phyloP scores from a whole-genome alignment of 176 grass and related monocot species.

The Elymus sibiricus region DNA sequence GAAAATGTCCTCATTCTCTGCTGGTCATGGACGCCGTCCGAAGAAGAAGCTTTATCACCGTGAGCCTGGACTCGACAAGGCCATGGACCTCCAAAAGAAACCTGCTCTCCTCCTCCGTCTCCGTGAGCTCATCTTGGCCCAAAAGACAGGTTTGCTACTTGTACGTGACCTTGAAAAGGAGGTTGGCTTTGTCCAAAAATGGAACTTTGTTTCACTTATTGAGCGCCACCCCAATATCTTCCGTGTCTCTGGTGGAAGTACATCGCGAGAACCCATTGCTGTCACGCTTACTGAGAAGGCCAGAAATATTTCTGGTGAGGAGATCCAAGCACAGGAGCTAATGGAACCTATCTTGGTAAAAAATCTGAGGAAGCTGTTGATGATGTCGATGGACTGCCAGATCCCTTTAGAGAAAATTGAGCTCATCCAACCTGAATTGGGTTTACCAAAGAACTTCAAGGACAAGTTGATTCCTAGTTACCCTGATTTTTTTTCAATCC shows the following conservation, averaged over 20 bases:
- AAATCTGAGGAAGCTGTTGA: conserved; percentile 73
- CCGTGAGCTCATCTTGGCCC: conserved; percentile 48
- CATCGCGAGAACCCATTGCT: conserved; percentile 45
- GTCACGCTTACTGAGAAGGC: conserved; percentile 76
- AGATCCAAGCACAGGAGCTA: conserved; percentile 40
- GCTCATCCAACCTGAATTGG: conserved; percentile 73
- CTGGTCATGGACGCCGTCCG: conserved; percentile 42
- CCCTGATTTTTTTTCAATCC: conserved; percentile 60
- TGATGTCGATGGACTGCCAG: conserved; percentile 88
- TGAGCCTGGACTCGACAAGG: conserved; percentile 69
- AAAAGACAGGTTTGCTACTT: conserved; percentile 52
- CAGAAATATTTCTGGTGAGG: conserved; percentile 55
- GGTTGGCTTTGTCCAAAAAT: conserved; percentile 85
- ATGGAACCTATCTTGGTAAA: conserved; percentile 81
- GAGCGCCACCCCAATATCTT: conserved; percentile 71
- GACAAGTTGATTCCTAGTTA: conserved; percentile 59
- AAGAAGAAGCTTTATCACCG: conserved; percentile 94
- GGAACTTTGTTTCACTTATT: conserved; percentile 66
- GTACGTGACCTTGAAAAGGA: conserved; percentile 83
- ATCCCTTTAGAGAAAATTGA: conserved; percentile 77
- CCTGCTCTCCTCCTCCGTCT: conserved; percentile 63
- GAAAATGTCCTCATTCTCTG: conserved; percentile 53
- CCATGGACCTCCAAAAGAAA: conserved; percentile 83
- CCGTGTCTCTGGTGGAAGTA: conserved; percentile 52
- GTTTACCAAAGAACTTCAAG: conserved; percentile 62